Conservation (phyloP, 2,329 filamentous ascomycete genomes). For the Chaetothyriales sp. region DNA sequence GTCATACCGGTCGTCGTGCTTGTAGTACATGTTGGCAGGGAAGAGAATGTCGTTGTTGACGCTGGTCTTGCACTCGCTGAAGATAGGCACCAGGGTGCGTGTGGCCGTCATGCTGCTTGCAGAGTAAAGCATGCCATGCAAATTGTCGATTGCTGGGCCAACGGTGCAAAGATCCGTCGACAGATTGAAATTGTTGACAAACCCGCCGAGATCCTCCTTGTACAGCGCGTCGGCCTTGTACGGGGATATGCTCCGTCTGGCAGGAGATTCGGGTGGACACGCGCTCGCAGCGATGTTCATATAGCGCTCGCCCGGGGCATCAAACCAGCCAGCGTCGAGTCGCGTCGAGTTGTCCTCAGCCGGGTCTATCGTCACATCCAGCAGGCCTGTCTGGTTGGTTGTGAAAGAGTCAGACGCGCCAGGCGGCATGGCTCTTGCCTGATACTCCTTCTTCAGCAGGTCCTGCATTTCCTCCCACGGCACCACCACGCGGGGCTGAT, state of each 20-base stretch:
- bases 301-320: slow-evolving; percentile 34
- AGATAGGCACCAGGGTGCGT: slow-evolving; percentile 47
- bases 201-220: slow-evolving; percentile 37
- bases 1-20: slow-evolving; percentile 42
- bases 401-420: slow-evolving; percentile 31
- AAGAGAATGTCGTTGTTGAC: slow-evolving; percentile 58
- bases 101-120: slow-evolving; percentile 43
- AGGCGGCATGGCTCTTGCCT: slow-evolving; percentile 29
- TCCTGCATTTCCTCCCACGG: slow-evolving; percentile 41
- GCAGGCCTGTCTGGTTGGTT: slow-evolving; percentile 24
- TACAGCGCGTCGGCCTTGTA: slow-evolving; percentile 15
- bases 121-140: slow-evolving; percentile 51
- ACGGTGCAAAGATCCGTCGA: slow-evolving; percentile 51
- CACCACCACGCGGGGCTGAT: slow-evolving; percentile 48
- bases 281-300: slow-evolving; percentile 45
- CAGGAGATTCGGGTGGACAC: slow-evolving; percentile 43
- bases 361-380: slow-evolving; percentile 12
- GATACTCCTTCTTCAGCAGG: slow-evolving; percentile 35
- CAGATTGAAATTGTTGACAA: slow-evolving; percentile 46
- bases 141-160: slow-evolving; percentile 45
- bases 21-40: slow-evolving; percentile 53
- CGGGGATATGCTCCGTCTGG: slow-evolving; percentile 35
- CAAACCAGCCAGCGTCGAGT: slow-evolving; percentile 36
- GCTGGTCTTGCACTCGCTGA: slow-evolving; percentile 52
- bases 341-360: slow-evolving; percentile 11